Evolutionary conservation across 345 rosid species (phyloP), one percentile per base, ranked within the genome.

Genomic region (Populus euphratica): DNA sequence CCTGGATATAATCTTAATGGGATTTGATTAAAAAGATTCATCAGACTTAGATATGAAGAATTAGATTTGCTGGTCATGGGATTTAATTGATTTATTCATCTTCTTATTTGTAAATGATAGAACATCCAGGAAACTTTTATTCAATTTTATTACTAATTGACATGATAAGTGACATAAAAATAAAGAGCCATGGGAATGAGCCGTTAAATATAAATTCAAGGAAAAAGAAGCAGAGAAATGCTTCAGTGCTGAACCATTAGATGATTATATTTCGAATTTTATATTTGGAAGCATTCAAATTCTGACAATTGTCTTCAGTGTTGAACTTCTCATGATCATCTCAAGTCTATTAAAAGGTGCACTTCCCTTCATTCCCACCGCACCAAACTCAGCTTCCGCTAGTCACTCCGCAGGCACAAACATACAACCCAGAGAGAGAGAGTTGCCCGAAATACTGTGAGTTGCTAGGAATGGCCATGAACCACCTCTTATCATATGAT

Each of bases 381-480:
- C 70, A 69, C 73, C 69, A 81, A 69, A 20, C 82, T 69, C 73
- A 54, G 35, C 71, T 68, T 23, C 66, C 72, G 4, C 31, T 8
- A 16, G 44, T 63, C 33, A 20, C 54, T 65, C 50, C 61, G 41
- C 41, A 11, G 18, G 50, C 49, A 73, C 23, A 54, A 44, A 49
- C 54, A 9, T 3, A 49, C 47, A 25, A 63, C 39, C 36, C 74
- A 63, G 76, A 56, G 25, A 73, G 56, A 65, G 36, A 68, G 14
- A 3, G 38, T 38, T 64, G 75, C 70, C 50, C 17, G 47, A 20
- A 63, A 47, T 36, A 75, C 49, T 31, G 36, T n/a, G 54, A 52
- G 59, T 33, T 68, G 74, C 47, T 68, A 25, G 75, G 73, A 80
- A 91, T 91, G 97, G 90, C 89, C 33, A 73, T 78, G 81, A 83